Evolutionary conservation across 2,329 filamentous ascomycete species (phyloP), one percentile per base, ranked within the genome.

Genomic region (Raffaelea albimanens): DNA sequence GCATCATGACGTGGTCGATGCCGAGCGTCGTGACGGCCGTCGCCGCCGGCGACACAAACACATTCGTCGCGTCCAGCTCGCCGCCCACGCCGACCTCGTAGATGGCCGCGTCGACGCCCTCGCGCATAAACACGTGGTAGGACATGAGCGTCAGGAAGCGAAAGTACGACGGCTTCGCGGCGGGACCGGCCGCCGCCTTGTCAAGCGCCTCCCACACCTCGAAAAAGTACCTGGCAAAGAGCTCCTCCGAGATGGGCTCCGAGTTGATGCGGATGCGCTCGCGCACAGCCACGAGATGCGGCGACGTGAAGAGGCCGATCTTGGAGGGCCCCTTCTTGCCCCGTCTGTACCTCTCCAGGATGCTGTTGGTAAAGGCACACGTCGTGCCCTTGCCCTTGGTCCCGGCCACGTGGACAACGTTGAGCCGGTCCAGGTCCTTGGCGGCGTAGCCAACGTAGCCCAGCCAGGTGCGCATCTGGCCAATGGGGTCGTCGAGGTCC

Each of bases 381-480:
- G 82, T 85, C 57, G 76, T 83, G 23, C 83, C 84, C 63, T 87
- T 88, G 5, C 84, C 84, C 61, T 87, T 87, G n/a, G 83, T 87
- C 5, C 84, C 84, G 21, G 83, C 77, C 22, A 88, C 75, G 62
- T 87, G 83, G 36, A 88, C 60, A 22, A 85, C 71, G 54, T 84
- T 84, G 25, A 87, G 64, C n/a, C 67, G 66, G 54, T 78, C 64
- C 36, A 86, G 63, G 52, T 81, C 76, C 13, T 62, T 55, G 5
- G 65, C 61, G 63, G 68, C 71, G 63, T 95, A 90, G 55, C 89
- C 88, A 58, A 93, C 80, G 54, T 83, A 83, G 48, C 72, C 69
- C 59, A 87, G 78, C 75, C 87, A 95, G 51, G 81, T 76, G 54
- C 80, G 74, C 80, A 94, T 94, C 63, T 95, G 86, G 3, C 79